Evolutionary conservation across 495 filamentous ascomycete species (phyloP).

Genomic region (Acidomyces sp.): DNA sequence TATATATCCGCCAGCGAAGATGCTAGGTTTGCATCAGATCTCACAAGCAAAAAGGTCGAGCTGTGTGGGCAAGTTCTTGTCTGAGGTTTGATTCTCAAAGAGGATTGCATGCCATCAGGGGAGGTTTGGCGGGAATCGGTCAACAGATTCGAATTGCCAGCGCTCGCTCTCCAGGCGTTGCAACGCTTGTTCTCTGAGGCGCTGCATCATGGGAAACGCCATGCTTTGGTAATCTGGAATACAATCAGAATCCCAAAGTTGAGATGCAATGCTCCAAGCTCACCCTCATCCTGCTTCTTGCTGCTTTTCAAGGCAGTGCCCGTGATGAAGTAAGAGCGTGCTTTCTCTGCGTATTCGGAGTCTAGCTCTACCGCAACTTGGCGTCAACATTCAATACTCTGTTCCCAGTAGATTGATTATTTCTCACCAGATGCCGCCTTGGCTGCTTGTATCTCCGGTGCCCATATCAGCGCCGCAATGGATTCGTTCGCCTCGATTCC

Average conservation of each 20-base stretch:
- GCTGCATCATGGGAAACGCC: conserved; percentile 2
- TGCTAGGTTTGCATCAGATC: no score
- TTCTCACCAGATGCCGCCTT: conserved; percentile 1
- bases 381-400: neutral
- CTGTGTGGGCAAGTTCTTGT: no score
- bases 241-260: neutral
- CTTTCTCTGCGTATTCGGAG: conserved; percentile 4
- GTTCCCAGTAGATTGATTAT: neutral
- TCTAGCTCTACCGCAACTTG: conserved; percentile 11
- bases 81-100: no score
- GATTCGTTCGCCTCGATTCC: neutral
- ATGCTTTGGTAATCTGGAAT: conserved; percentile 3
- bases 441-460: neutral
- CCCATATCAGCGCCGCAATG: neutral
- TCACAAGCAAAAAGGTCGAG: no score
- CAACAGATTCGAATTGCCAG: conserved; percentile 13
- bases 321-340: conserved; percentile 13
- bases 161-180: conserved; percentile 12
- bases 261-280: neutral
- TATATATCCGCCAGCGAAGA: no score
- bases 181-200: conserved; percentile 10
- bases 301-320: conserved; percentile 1
- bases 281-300: conserved; percentile 10
- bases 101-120: neutral
- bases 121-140: conserved; percentile 2